phyloP scores from a whole-genome alignment of 768 basidiomycete species.

The Pulveroboletus sp. region DNA sequence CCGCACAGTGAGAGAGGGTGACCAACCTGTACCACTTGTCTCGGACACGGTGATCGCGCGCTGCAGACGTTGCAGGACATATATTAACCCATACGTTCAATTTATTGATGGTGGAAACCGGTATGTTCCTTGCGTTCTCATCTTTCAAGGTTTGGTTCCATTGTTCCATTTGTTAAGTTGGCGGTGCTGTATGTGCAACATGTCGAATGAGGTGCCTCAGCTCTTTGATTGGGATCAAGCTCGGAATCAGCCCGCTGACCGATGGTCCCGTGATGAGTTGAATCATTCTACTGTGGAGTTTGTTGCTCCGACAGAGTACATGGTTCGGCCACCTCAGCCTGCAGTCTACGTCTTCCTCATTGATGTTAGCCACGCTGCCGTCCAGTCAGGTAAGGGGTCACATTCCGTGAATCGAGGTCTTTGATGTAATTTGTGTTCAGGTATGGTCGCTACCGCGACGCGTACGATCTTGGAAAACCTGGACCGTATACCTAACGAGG shows the following conservation, averaged over 20 bases:
- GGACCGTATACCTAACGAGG: conserved; percentile 93
- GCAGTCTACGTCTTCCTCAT: conserved; percentile 96
- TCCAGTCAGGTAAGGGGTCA: conserved; percentile 72
- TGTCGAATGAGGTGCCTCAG: conserved; percentile 98
- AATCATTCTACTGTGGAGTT: conserved; percentile 95
- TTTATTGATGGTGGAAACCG: conserved; percentile 98
- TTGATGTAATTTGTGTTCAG: conserved; percentile 33
- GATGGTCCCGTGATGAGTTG: conserved; percentile 91
- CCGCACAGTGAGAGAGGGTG: conserved; percentile 77
- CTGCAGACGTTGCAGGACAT: conserved; percentile 91
- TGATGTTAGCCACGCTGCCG: conserved; percentile 89
- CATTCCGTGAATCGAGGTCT: not conserved
- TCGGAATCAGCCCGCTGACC: conserved; percentile 89
- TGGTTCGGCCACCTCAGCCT: conserved; percentile 98
- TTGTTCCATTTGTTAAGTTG: conserved; percentile 45
- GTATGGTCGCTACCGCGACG: conserved; percentile 98
- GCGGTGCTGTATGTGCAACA: conserved; percentile 99
- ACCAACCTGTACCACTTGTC: conserved; percentile 82
- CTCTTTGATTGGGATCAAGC: conserved; percentile 98
- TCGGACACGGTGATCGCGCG: conserved; percentile 94
- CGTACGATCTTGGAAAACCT: conserved; percentile 93
- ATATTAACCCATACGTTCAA: conserved; percentile 96
- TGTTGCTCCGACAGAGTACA: conserved; percentile 97
- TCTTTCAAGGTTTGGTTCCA: not conserved
- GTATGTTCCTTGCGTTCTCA: conserved; percentile 33